Evolutionary conservation across 1,284 basidiomycete genomes (phyloP).

Genomic region (Trichosporon ovoides): DNA sequence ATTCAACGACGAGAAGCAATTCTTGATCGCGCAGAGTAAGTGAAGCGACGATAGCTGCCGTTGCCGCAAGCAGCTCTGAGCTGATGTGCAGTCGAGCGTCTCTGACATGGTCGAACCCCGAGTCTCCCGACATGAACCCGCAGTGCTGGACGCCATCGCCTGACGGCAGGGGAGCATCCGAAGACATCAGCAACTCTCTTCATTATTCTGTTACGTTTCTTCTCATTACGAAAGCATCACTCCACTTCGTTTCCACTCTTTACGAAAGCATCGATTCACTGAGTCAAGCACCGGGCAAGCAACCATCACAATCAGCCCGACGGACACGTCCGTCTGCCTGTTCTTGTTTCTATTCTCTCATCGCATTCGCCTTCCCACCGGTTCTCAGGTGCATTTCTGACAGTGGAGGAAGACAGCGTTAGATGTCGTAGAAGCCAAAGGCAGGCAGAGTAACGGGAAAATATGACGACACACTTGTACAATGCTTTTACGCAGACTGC

Average conservation of each 20-base stretch:
- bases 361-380: background rate
- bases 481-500: too few relatives aligned
- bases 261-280: too few relatives aligned
- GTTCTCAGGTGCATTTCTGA: too few relatives aligned
- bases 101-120: background rate
- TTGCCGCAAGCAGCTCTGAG: background rate
- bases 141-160: too few relatives aligned
- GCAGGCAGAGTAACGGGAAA: background rate
- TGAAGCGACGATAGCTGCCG: background rate
- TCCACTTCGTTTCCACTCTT: too few relatives aligned
- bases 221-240: too few relatives aligned
- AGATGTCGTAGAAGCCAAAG: background rate
- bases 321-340: background rate
- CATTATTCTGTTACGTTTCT: too few relatives aligned
- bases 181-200: too few relatives aligned
- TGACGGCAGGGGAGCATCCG: too few relatives aligned
- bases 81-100: conserved; percentile 13
- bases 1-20: conserved; percentile 96
- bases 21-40: conserved; percentile 78
- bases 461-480: background rate
- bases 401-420: background rate
- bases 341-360: background rate
- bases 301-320: too few relatives aligned
- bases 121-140: background rate
- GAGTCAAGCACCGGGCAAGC: too few relatives aligned